Percentiles rank a stretch among this genome's conserved stretches.
Conservation (phyloP, 2,329 filamentous ascomycete species). For the Talaromyces atroroseus region DNA sequence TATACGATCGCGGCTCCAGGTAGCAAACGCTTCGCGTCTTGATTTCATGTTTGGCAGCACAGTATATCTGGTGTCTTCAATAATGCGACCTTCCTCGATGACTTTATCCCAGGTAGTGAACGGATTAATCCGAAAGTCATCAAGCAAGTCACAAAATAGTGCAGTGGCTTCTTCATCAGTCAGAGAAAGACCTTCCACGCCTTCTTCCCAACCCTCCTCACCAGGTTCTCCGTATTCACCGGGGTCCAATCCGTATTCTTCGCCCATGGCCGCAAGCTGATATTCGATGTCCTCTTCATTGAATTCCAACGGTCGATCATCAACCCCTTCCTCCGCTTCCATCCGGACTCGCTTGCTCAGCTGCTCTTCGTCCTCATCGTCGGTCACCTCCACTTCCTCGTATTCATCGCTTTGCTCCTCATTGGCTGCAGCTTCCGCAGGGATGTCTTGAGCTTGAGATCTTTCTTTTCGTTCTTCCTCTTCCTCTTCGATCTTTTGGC, state of each 20-base stretch:
- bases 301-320: slow-evolving; percentile 63
- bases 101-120: slow-evolving; percentile 90
- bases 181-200: slow-evolving; percentile 63
- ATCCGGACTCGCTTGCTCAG: slow-evolving; percentile 46
- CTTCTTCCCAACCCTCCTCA: slow-evolving; percentile 59
- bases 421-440: slow-evolving; percentile 24
- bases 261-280: slow-evolving; percentile 83
- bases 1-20: slow-evolving; percentile 76
- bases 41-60: slow-evolving; percentile 74
- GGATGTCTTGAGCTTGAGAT: slow-evolving; percentile 14
- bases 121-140: slow-evolving; percentile 75
- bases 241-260: slow-evolving; percentile 72
- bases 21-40: slow-evolving; percentile 74
- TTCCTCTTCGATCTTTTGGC: slow-evolving; percentile 12
- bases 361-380: slow-evolving; percentile 50
- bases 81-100: slow-evolving; percentile 71
- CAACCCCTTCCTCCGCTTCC: slow-evolving; percentile 44
- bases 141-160: slow-evolving; percentile 79
- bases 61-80: slow-evolving; percentile 83
- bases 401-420: slow-evolving; percentile 63
- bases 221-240: slow-evolving; percentile 67
- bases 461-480: slow-evolving; percentile 11
- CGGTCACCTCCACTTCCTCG: slow-evolving; percentile 69
- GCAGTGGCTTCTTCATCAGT: slow-evolving; percentile 70
- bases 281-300: slow-evolving; percentile 91